phyloP scores from a whole-genome alignment of 495 filamentous ascomycete genomes.

The Tuber indicum region DNA sequence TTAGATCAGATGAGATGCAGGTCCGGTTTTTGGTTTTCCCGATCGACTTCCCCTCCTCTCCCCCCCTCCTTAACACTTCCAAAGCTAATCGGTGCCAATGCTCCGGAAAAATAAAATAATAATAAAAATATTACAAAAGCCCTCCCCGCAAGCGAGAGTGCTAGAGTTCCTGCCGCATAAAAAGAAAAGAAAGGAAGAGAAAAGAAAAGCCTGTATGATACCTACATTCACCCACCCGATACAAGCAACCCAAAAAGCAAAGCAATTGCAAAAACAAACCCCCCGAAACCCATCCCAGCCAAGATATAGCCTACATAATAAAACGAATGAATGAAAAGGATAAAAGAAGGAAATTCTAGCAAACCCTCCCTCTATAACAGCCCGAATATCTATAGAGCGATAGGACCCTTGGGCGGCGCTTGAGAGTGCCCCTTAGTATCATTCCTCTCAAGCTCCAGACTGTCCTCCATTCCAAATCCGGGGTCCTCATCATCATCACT shows the following conservation, averaged over 20 bases:
- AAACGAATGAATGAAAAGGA: not conserved
- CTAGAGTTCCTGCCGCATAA: not conserved
- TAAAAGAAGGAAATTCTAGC: conserved; percentile 1
- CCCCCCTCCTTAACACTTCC: not conserved
- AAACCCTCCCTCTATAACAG: not conserved
- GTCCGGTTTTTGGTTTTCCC: not conserved
- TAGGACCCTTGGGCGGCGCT: not conserved
- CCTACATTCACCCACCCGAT: not conserved
- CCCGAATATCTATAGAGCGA: not conserved
- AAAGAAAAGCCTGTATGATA: not conserved
- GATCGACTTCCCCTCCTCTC: not conserved
- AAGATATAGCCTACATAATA: not conserved
- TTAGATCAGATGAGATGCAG: conserved; percentile 6
- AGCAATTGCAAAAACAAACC: not conserved
- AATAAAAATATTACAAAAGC: not conserved
- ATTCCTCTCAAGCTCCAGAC: conserved; percentile 28
- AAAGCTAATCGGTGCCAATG: not conserved
- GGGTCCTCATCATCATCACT: conserved; percentile 18
- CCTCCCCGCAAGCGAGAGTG: not conserved
- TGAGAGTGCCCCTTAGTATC: conserved; percentile 4
- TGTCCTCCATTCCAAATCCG: conserved; percentile 34
- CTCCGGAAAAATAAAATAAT: not conserved
- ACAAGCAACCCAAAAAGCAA: not conserved
- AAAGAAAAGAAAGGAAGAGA: not conserved
- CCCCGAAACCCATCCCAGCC: not conserved